These are phyloP conservation scores for Daldinia caldariorum DNA, from an alignment of 495 filamentous ascomycete genomes.

Conservation along the genomic window DNA sequence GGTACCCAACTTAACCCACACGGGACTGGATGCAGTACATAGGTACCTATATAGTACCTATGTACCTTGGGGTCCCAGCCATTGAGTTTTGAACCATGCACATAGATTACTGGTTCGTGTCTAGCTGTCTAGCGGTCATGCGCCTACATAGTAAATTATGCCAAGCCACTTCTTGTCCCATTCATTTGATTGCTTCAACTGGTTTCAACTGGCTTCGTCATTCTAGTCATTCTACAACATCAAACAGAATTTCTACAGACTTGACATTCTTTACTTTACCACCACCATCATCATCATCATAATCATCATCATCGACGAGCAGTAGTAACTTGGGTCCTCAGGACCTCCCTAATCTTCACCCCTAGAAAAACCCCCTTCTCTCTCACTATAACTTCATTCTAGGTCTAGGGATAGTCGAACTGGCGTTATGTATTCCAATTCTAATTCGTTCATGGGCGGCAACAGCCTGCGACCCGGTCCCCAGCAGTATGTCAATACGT, in stretches of 20 bases:
- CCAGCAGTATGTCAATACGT: slow-evolving; percentile 67
- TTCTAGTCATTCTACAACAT: slow-evolving; percentile 45
- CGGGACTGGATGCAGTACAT: no score
- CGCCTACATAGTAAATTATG: slow-evolving; percentile 32
- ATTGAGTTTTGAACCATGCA: slow-evolving; percentile 6
- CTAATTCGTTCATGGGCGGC: slow-evolving; percentile 82
- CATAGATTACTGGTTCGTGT: not conserved
- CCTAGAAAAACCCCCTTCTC: slow-evolving; percentile 5
- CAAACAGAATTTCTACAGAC: slow-evolving; percentile 2
- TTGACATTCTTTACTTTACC: slow-evolving; percentile 24
- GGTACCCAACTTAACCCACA: no score
- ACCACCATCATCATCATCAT: slow-evolving; percentile 31
- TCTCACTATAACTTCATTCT: slow-evolving; percentile 7
- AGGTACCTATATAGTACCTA: no score
- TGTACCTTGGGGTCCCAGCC: not conserved
- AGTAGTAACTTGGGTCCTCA: slow-evolving; percentile 32
- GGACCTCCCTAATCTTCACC: slow-evolving; percentile 30
- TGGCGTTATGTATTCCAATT: slow-evolving; percentile 82
- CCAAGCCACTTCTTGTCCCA: slow-evolving; percentile 42
- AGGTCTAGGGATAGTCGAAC: slow-evolving; percentile 9
- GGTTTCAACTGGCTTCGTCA: slow-evolving; percentile 40
- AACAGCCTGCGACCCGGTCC: slow-evolving; percentile 78
- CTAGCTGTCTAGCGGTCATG: slow-evolving; percentile 6
- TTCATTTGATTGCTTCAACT: slow-evolving; percentile 29
- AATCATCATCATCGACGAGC: slow-evolving; percentile 29